Conservation (phyloP, 106 monocot species). For the Posidonia australis region DNA sequence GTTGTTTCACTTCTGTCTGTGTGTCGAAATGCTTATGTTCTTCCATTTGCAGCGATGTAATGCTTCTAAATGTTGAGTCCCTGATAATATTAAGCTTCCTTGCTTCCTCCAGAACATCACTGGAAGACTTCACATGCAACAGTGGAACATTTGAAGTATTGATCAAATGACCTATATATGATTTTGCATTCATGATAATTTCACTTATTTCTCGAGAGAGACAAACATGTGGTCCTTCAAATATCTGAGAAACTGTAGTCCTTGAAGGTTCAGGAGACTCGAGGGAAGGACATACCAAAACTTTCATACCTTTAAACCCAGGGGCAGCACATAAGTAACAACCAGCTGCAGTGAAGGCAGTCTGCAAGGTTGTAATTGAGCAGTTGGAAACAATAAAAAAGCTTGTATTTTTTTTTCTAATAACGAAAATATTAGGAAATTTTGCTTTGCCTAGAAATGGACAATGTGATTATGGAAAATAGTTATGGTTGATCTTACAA, state of each 20-base stretch:
- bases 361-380: no score
- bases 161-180: constrained; percentile 17
- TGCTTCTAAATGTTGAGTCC: constrained; percentile 45
- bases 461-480: no score
- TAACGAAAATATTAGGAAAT: no score
- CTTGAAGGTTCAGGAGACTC: constrained; percentile 35
- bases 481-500: no score
- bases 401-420: no score
- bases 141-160: constrained; percentile 32
- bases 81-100: constrained; percentile 48
- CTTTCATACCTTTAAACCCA: constrained; percentile 63
- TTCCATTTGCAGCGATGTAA: constrained; percentile 45
- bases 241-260: constrained; percentile 7
- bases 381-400: neutral
- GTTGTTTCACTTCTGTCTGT: constrained; percentile 14
- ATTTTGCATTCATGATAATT: constrained; percentile 34
- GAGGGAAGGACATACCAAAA: constrained; percentile 41
- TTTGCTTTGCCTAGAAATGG: no score
- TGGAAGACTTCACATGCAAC: constrained; percentile 33
- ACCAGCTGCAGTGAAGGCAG: constrained; percentile 76
- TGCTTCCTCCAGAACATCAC: constrained; percentile 49
- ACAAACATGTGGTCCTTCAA: constrained; percentile 2
- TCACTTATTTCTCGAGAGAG: constrained; percentile 28
- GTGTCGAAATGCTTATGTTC: constrained; percentile 46
- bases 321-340: constrained; percentile 72